phyloP scores from a whole-genome alignment of 108 stramenopile genomes.

The Skeletonema menzelii region DNA sequence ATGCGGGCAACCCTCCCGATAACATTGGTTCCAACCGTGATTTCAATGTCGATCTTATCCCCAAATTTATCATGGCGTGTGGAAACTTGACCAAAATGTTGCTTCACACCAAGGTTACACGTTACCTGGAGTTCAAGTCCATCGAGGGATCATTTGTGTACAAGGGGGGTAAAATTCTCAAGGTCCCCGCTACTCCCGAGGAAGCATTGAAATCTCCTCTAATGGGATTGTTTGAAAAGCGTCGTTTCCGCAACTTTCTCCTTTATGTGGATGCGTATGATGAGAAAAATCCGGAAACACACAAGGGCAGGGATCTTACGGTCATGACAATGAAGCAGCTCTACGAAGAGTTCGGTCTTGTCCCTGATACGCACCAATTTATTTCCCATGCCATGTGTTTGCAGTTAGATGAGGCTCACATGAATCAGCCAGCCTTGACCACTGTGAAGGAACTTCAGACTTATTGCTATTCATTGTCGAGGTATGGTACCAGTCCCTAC shows the following conservation, averaged over 20 bases:
- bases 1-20: constrained; percentile 77
- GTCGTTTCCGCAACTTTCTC: constrained; percentile 97
- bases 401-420: constrained; percentile 91
- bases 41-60: constrained; percentile 98
- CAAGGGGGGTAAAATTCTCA: constrained; percentile 92
- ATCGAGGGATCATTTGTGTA: constrained; percentile 97
- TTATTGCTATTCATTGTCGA: constrained; percentile 91
- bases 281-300: constrained; percentile 69
- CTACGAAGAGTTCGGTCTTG: constrained; percentile 92
- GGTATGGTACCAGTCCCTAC: constrained; percentile 97
- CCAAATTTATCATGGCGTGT: constrained; percentile 99
- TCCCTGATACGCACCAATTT: constrained; percentile 96
- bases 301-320: constrained; percentile 86
- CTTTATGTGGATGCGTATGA: constrained; percentile 91
- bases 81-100: constrained; percentile 99
- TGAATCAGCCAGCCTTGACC: constrained; percentile 88
- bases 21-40: constrained; percentile 91
- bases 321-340: constrained; percentile 95
- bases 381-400: constrained; percentile 99
- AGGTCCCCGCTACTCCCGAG: constrained; percentile 91
- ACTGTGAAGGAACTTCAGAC: constrained; percentile 91
- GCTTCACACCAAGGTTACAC: constrained; percentile 96
- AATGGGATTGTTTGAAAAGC: constrained; percentile 98
- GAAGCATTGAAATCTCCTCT: constrained; percentile 92
- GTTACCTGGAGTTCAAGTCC: constrained; percentile 97